These are phyloP conservation scores for Orbilia ellipsospora DNA, from an alignment of 2,329 filamentous ascomycete species.

Conservation along the genomic window DNA sequence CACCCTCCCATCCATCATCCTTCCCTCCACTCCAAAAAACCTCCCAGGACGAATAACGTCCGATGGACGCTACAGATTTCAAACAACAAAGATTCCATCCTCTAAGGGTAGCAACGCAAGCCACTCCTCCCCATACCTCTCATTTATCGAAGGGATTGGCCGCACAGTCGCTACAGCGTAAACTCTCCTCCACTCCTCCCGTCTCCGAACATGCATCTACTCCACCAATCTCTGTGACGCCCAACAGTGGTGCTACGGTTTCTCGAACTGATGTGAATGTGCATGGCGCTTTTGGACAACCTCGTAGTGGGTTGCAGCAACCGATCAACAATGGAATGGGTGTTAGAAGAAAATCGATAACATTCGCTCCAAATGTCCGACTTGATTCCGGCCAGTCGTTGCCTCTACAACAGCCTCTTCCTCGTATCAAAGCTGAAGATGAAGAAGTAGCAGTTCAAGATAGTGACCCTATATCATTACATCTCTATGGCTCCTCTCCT, in stretches of 20 bases:
- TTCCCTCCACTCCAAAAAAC: background rate
- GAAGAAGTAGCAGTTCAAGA: slow-evolving; percentile 24
- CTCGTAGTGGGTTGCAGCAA: slow-evolving; percentile 36
- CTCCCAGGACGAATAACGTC: slow-evolving; percentile 50
- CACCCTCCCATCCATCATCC: background rate
- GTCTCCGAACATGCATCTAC: slow-evolving; percentile 54
- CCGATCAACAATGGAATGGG: slow-evolving; percentile 36
- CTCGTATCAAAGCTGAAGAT: slow-evolving; percentile 48
- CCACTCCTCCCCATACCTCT: slow-evolving; percentile 46
- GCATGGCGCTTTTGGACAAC: slow-evolving; percentile 40
- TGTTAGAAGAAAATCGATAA: slow-evolving; percentile 58
- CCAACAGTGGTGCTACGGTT: slow-evolving; percentile 40
- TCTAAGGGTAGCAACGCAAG: slow-evolving; percentile 31
- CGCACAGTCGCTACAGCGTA: slow-evolving; percentile 51
- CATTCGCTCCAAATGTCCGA: slow-evolving; percentile 58
- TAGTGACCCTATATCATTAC: slow-evolving; percentile 38
- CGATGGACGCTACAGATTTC: slow-evolving; percentile 52
- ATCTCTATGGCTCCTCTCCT: slow-evolving; percentile 50
- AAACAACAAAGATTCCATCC: slow-evolving; percentile 50
- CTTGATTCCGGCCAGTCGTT: slow-evolving; percentile 57
- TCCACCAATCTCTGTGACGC: slow-evolving; percentile 49
- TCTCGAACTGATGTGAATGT: slow-evolving; percentile 47
- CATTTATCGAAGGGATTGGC: slow-evolving; percentile 48
- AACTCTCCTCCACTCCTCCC: slow-evolving; percentile 47
- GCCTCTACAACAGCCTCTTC: slow-evolving; percentile 55